These are phyloP conservation scores for Euphrasia arctica DNA, from an alignment of 305 asterid genomes.

Conservation along the genomic window DNA sequence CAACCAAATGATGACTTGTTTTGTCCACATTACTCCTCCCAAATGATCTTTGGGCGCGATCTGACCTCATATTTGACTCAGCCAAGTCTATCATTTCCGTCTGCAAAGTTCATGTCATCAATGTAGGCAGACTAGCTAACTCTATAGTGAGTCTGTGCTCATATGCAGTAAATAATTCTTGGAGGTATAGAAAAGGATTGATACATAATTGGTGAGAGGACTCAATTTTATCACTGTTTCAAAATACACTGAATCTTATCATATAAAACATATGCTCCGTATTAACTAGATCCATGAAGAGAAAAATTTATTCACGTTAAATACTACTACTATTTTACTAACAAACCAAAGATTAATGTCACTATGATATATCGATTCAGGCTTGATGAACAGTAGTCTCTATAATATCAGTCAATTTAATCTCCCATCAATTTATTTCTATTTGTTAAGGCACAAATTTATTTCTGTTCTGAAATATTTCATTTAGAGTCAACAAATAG, in stretches of 20 bases:
- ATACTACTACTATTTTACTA: background rate
- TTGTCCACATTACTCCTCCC: conserved; percentile 69
- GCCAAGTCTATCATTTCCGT: conserved; percentile 85
- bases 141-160: background rate
- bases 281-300: conserved; percentile 1
- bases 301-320: background rate
- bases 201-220: conserved; percentile 1
- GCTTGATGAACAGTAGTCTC: background rate
- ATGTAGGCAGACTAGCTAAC: conserved; percentile 11
- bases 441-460: too few relatives aligned
- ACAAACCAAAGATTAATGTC: background rate
- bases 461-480: too few relatives aligned
- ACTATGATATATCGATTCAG: background rate
- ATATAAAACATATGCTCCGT: background rate
- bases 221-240: conserved; percentile 1
- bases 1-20: conserved; percentile 55
- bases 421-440: too few relatives aligned
- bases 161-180: conserved; percentile 8
- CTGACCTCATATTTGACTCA: conserved; percentile 49
- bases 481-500: too few relatives aligned
- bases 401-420: background rate
- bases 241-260: background rate
- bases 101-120: conserved; percentile 40
- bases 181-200: conserved; percentile 6
- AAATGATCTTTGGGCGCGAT: conserved; percentile 49